Percentiles rank a stretch among this genome's conserved stretches.
Evolutionary conservation across 192 early-diverging fungal genomes (phyloP).

Genomic region (Geranomyces variabilis): DNA sequence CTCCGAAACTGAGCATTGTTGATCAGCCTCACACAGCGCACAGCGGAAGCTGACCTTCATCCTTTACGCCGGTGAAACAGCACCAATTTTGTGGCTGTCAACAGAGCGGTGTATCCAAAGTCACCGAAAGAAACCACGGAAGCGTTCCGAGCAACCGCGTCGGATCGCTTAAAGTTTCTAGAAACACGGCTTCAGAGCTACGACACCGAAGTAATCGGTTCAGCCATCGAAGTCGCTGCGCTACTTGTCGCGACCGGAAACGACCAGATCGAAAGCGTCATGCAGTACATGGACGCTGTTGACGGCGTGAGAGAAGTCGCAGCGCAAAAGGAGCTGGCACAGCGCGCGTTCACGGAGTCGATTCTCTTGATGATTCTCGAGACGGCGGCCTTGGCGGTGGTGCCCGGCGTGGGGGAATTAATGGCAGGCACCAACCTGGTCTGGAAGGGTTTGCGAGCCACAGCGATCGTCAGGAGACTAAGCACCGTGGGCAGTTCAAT

Average conservation of each 20-base stretch:
- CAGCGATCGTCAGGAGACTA: too few species aligned
- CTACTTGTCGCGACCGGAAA: neutral
- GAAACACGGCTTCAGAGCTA: neutral
- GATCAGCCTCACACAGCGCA: too few species aligned
- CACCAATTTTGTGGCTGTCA: neutral
- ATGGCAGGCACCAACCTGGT: neutral
- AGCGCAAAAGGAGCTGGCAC: conserved; percentile 4
- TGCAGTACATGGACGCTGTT: conserved; percentile 3
- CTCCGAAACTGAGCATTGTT: too few species aligned
- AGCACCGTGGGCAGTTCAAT: too few species aligned
- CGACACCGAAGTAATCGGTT: neutral
- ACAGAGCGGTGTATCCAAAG: neutral
- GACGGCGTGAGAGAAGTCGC: neutral
- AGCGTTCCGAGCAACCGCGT: neutral
- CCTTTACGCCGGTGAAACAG: neutral
- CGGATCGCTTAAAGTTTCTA: neutral
- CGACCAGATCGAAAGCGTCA: neutral
- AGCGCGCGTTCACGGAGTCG: neutral
- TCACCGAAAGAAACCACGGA: neutral
- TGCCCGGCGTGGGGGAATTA: neutral
- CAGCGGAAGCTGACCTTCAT: too few species aligned
- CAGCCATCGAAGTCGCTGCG: neutral
- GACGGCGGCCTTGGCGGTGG: neutral
- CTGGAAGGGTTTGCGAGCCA: too few species aligned
- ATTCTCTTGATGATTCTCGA: conserved; percentile 2